These are phyloP conservation scores for Fusarium sp. DNA, from an alignment of 2,329 filamentous ascomycete genomes.

Conservation along the genomic window DNA sequence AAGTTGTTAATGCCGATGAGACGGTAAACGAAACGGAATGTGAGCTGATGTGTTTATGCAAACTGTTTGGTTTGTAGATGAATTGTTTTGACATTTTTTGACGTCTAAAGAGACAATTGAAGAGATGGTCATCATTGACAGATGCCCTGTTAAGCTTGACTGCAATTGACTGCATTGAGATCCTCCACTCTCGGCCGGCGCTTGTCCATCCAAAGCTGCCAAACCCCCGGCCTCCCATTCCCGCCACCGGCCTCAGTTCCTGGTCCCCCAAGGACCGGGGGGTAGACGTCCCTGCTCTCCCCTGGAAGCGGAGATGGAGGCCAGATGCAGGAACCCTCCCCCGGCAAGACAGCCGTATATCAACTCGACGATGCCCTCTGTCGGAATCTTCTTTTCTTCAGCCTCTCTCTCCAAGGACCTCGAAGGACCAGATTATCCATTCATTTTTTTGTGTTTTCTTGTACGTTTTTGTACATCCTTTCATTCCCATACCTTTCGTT, in stretches of 20 bases:
- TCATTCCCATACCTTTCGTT: constrained; percentile 43
- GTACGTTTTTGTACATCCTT: constrained; percentile 45
- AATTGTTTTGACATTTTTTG: not conserved
- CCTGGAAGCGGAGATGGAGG: constrained; percentile 10
- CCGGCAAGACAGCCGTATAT: constrained; percentile 39
- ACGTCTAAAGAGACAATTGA: not conserved
- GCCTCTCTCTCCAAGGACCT: constrained; percentile 46
- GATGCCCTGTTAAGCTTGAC: not conserved
- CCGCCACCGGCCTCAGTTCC: constrained; percentile 17
- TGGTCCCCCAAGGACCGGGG: constrained; percentile 6
- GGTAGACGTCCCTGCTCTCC: not conserved
- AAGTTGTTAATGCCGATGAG: not conserved
- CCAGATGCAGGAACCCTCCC: constrained; percentile 35
- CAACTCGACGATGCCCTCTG: constrained; percentile 22
- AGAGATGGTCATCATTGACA: not conserved
- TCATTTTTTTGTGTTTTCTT: constrained; percentile 40
- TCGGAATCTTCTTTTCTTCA: constrained; percentile 17
- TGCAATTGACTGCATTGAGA: not conserved
- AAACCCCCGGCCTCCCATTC: not conserved
- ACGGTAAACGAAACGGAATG: constrained; percentile 21
- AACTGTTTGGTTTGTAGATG: not conserved
- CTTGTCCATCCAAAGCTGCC: constrained; percentile 24
- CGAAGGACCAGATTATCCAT: constrained; percentile 48
- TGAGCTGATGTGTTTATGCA: constrained; percentile 9
- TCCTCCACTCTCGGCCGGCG: constrained; percentile 26